Evolutionary conservation across 768 basidiomycete genomes (phyloP), one percentile per base, ranked within the genome.

Genomic region (Cystobasidium onofrii): DNA sequence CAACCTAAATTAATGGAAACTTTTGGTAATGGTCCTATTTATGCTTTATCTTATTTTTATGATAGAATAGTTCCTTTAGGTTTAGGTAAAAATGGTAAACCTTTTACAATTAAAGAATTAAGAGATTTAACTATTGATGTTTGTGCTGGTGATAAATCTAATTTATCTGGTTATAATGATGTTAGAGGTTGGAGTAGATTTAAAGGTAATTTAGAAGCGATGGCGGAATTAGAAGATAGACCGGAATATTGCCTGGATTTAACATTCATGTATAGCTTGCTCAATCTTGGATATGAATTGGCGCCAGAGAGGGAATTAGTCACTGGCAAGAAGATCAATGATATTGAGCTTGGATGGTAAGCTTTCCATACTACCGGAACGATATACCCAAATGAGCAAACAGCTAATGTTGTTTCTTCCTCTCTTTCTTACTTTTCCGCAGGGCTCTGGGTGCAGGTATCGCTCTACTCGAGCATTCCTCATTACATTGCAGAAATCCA

Each of bases 231-330:
- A 6, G 84, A 86, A 61, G 90, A 84, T 61, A 84, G 94, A 12
- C 93, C 95, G 0, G 95, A 97, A 83, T 94, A 89, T 85, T 99
- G 96, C 81, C 85, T 97, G 46, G 95, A 99, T 80, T 81, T 98
- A 79, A 97, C 91, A 52, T 99, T 95, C 81, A 91, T 92, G 93
- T 88, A 96, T 79, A 88, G 87, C 61, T 81, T 99, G 75, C 81
- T 98, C 72, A 84, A 89, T 73, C 84, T 92, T 1, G 95, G 95
- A 34, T 99, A 98, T 82, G 96, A 94, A 83, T 88, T 98, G 80
- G 84, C 82, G 17, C 88, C 86, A 50, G 84, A 81, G 23, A 81
- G 92, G 74, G 85, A 88, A 70, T 70, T 83, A 29, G 77, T 81
- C 82, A 86, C 95, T 29, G 95, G 89, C 78, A 98, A 97, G 84